Evolutionary conservation across 1,284 basidiomycete species (phyloP).

Genomic region (Cystobasidium pallidum): DNA sequence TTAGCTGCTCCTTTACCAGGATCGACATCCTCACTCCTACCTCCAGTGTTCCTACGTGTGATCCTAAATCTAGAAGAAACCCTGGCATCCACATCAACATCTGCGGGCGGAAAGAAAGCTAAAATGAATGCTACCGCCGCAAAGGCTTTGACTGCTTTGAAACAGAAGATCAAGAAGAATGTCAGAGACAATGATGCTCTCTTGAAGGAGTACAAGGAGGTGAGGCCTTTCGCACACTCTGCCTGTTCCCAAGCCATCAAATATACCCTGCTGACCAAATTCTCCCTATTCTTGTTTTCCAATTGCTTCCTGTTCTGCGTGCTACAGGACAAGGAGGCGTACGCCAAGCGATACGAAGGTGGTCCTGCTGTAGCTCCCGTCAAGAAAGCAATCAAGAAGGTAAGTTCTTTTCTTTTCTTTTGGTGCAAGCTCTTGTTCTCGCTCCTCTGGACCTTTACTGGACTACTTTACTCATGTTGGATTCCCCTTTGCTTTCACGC

Average conservation of each 20-base stretch:
- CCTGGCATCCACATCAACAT: conserved; percentile 73
- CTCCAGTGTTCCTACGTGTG: conserved; percentile 81
- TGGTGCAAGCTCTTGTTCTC: too few relatives aligned
- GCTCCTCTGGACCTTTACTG: too few relatives aligned
- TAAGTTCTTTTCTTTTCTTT: conserved; percentile 19
- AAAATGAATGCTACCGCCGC: conserved; percentile 97
- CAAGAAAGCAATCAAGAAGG: conserved; percentile 58
- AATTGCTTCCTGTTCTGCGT: not conserved
- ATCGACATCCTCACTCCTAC: conserved; percentile 69
- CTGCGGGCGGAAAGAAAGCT: conserved; percentile 85
- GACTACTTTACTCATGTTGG: not conserved
- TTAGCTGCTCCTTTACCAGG: conserved; percentile 86
- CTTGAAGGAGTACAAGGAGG: conserved; percentile 77
- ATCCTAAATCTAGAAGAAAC: conserved; percentile 76
- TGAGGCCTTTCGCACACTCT: conserved; percentile 57
- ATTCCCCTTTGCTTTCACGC: not conserved
- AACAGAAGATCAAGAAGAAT: conserved; percentile 93
- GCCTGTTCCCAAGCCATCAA: not conserved
- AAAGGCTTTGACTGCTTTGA: conserved; percentile 92
- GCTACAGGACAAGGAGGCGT: conserved; percentile 79
- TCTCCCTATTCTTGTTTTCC: not conserved
- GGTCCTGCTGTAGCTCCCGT: conserved; percentile 59
- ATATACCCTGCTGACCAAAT: not conserved
- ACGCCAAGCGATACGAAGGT: conserved; percentile 70
- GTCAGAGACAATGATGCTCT: conserved; percentile 85